Conservation (phyloP, 2,329 filamentous ascomycete species). For the Scedosporium apiospermum region DNA sequence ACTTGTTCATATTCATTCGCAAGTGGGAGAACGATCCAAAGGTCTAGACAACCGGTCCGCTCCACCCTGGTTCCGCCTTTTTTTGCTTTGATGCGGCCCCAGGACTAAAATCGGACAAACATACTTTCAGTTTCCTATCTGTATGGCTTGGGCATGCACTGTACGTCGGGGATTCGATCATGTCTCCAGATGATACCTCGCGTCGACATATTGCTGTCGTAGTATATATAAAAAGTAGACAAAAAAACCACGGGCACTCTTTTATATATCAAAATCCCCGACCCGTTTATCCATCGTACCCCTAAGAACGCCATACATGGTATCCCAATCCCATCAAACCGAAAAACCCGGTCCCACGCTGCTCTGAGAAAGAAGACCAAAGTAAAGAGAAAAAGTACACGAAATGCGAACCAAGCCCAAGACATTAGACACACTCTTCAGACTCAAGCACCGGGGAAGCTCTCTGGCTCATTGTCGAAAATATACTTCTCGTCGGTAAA, state of each 20-base stretch:
- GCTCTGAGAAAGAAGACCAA: no score
- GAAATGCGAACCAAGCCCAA: background rate
- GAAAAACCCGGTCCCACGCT: no score
- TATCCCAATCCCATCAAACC: background rate
- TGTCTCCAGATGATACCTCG: background rate
- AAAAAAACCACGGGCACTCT: no score
- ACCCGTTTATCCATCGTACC: no score
- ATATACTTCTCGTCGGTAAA: conserved; percentile 41
- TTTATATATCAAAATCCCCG: no score
- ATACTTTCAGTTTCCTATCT: conserved; percentile 18
- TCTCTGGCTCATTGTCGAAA: conserved; percentile 22
- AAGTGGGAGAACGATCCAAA: conserved; percentile 52
- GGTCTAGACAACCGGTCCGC: conserved; percentile 60
- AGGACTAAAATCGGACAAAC: conserved; percentile 57
- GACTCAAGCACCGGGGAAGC: background rate
- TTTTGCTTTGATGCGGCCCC: conserved; percentile 36
- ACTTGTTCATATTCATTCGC: conserved; percentile 47
- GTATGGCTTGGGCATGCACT: background rate
- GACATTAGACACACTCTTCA: background rate
- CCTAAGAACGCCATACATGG: background rate
- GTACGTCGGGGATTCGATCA: background rate
- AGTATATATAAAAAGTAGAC: no score
- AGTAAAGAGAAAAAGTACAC: no score
- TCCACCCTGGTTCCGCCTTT: conserved; percentile 52
- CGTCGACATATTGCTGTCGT: no score